phyloP scores from a whole-genome alignment of 2,329 filamentous ascomycete genomes.

The Aspergillus fructus region DNA sequence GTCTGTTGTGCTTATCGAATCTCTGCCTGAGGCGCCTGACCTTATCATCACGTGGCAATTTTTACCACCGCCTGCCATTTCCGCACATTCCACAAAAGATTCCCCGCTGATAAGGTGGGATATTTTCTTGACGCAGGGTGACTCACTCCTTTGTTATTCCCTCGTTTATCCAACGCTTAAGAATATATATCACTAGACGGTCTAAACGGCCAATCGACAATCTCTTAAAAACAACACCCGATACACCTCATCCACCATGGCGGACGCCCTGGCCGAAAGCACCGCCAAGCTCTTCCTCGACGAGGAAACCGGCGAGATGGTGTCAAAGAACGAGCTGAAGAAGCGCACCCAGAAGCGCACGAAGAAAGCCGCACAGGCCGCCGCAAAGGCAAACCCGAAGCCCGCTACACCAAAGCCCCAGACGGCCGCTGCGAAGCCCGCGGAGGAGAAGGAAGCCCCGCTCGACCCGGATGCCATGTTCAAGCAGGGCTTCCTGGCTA shows the following conservation, averaged over 20 bases:
- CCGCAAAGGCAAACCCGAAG: constrained; percentile 41
- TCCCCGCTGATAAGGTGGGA: constrained; percentile 1
- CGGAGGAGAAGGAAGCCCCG: constrained; percentile 17
- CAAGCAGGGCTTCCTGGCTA: constrained; percentile 72
- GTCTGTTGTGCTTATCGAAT: not conserved
- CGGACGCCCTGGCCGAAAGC: constrained; percentile 17
- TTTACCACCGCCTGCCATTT: not conserved
- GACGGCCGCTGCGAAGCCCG: constrained; percentile 17
- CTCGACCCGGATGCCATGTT: constrained; percentile 66
- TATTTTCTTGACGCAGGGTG: not conserved
- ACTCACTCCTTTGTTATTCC: not conserved
- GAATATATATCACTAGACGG: not conserved
- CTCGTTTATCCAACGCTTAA: not conserved
- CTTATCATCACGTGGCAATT: not conserved
- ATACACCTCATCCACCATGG: constrained; percentile 8
- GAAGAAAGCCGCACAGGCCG: constrained; percentile 28
- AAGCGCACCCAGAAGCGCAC: constrained; percentile 26
- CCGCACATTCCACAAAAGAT: not conserved
- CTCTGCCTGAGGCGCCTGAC: not conserved
- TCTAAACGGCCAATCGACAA: not conserved
- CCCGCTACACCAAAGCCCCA: constrained; percentile 26
- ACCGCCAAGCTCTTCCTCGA: constrained; percentile 23
- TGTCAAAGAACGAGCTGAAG: constrained; percentile 29
- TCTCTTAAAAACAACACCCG: too few species aligned
- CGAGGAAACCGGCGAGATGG: constrained; percentile 23